Conservation (phyloP, 2,329 filamentous ascomycete species). For the Hysterium pulicare region DNA sequence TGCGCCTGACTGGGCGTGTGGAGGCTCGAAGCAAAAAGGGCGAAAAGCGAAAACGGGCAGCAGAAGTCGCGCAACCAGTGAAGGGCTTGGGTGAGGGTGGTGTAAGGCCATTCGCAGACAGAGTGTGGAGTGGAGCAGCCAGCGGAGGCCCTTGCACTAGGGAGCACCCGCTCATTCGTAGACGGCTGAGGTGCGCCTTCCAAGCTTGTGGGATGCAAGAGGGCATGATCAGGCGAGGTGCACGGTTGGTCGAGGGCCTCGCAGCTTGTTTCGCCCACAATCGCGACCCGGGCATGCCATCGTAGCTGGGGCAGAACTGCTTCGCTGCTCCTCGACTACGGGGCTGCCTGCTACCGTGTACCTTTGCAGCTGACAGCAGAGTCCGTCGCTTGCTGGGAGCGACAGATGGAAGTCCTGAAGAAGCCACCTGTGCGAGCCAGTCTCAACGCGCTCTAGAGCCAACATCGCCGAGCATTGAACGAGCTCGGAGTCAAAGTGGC, state of each 20-base stretch:
- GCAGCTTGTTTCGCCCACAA: conserved; percentile 21
- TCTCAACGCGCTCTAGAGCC: conserved; percentile 3
- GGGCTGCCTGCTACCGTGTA: conserved; percentile 7
- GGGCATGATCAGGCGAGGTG: conserved; percentile 14
- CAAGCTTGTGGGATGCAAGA: conserved; percentile 20
- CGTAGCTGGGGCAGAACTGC: conserved; percentile 7
- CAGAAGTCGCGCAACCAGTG: conserved; percentile 25
- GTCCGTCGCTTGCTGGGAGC: conserved; percentile 13
- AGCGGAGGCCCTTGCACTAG: conserved; percentile 17
- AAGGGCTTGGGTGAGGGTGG: conserved; percentile 20
- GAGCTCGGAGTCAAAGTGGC: conserved; percentile 11
- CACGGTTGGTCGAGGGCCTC: conserved; percentile 21
- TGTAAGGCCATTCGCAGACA: conserved; percentile 34
- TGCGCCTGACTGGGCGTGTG: conserved; percentile 33
- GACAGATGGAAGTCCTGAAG: conserved; percentile 2
- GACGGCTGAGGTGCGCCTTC: conserved; percentile 9
- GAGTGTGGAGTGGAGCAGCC: background rate
- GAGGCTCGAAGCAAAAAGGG: conserved; percentile 25
- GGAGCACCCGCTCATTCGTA: conserved; percentile 18
- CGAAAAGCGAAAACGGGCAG: conserved; percentile 7
- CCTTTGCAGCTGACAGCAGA: conserved; percentile 23
- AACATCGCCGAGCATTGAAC: background rate
- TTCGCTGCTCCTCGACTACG: background rate
- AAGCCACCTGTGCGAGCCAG: conserved; percentile 14
- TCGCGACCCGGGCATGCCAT: conserved; percentile 24